Conservation (phyloP, 1,139 yeast genomes). For the Diutina neorugosa region DNA sequence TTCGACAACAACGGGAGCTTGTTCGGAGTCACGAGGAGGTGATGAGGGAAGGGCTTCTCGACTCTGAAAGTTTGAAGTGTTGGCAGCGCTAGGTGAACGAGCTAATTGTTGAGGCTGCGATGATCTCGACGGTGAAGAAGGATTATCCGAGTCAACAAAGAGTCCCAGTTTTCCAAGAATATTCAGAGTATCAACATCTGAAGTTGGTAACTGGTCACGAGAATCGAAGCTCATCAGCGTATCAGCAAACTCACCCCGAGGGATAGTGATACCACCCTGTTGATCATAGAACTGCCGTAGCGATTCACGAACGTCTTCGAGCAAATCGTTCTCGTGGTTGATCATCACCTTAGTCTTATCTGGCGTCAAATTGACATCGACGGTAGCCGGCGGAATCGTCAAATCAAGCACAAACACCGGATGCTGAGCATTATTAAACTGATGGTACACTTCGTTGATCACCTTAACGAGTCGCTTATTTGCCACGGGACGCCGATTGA, state of each 20-base stretch:
- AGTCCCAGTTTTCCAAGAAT: background rate
- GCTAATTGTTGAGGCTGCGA: background rate
- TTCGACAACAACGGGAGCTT: background rate
- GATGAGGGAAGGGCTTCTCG: background rate
- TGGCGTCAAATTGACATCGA: conserved; percentile 86
- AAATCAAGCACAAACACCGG: conserved; percentile 67
- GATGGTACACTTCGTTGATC: conserved; percentile 61
- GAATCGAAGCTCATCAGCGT: background rate
- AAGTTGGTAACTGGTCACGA: background rate
- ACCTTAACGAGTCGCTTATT: conserved; percentile 45
- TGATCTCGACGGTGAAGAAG: background rate
- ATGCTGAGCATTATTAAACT: conserved; percentile 56
- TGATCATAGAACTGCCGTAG: conserved; percentile 29
- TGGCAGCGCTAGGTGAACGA: background rate
- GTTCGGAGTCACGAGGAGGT: background rate
- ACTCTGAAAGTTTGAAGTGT: background rate
- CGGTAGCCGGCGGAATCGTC: conserved; percentile 31
- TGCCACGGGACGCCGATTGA: conserved; percentile 67
- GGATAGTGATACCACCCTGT: conserved; percentile 2
- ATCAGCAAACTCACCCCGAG: background rate
- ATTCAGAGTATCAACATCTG: background rate
- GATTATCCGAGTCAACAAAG: background rate
- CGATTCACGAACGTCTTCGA: conserved; percentile 37
- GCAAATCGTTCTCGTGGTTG: conserved; percentile 47
- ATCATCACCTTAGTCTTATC: conserved; percentile 69